phyloP scores from a whole-genome alignment of 805 yeast genomes.

The Starmerella potacharoeniae region DNA sequence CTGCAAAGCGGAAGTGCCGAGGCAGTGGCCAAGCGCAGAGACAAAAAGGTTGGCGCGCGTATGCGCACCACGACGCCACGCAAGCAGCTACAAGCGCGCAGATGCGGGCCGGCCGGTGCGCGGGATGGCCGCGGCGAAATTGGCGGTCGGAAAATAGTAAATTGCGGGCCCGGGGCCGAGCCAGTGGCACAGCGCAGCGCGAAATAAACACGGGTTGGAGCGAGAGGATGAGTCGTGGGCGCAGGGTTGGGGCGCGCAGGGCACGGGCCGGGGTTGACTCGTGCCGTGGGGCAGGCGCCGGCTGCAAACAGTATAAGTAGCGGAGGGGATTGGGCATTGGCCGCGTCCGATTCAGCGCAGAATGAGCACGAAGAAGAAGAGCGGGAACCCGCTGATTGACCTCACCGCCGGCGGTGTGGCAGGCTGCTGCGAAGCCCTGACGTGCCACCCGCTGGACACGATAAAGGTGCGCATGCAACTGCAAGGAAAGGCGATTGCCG shows the following conservation, averaged over 20 bases:
- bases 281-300: background rate
- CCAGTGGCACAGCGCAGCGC: background rate
- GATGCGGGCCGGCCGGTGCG: no score
- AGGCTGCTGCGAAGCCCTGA: constrained; percentile 91
- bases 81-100: no score
- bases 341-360: background rate
- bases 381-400: constrained; percentile 26
- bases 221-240: background rate
- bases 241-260: background rate
- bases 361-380: constrained; percentile 19
- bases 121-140: no score
- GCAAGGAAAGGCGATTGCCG: constrained; percentile 44
- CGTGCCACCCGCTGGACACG: constrained; percentile 97
- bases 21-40: background rate
- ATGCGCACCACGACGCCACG: no score
- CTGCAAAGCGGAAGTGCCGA: background rate
- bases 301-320: background rate
- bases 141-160: no score
- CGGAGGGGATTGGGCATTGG: background rate
- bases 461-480: constrained; percentile 96
- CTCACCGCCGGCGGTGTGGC: constrained; percentile 90
- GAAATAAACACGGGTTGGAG: background rate
- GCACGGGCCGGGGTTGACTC: background rate
- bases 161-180: background rate
- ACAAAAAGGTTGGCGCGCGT: background rate